A percentile compares a stretch with the other conserved stretches of the same genome.
Conservation (phyloP, 805 yeast species). For the Metschnikowia colocasiae region DNA sequence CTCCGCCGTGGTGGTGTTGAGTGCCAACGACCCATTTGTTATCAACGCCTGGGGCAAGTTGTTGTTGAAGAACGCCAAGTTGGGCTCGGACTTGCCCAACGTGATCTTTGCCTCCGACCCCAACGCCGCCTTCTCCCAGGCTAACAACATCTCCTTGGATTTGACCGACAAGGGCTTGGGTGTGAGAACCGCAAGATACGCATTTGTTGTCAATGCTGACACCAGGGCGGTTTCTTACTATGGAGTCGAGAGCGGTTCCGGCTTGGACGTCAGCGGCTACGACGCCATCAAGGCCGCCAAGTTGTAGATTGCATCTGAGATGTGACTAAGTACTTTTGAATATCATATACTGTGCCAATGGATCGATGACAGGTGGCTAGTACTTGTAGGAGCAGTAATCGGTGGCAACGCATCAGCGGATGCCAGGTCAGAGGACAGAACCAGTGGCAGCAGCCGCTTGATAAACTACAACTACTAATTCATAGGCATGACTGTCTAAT, state of each 20-base stretch:
- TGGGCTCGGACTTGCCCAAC: conserved; percentile 20
- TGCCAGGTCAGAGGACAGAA: too few relatives aligned
- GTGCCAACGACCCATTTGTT: conserved; percentile 44
- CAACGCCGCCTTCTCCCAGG: conserved; percentile 30
- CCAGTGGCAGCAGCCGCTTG: too few relatives aligned
- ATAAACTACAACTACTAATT: background rate
- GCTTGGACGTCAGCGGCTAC: conserved; percentile 34
- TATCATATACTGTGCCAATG: too few relatives aligned
- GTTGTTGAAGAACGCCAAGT: conserved; percentile 26
- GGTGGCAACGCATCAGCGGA: too few relatives aligned
- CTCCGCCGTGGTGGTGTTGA: conserved; percentile 32
- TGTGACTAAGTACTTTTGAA: too few relatives aligned
- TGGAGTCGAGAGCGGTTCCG: conserved; percentile 32
- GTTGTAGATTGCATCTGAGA: conserved; percentile 23
- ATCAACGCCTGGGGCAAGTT: conserved; percentile 44
- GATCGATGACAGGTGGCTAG: too few relatives aligned
- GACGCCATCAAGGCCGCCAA: conserved; percentile 37
- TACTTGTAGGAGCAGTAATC: too few relatives aligned
- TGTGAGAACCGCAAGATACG: conserved; percentile 39
- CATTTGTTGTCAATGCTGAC: conserved; percentile 38
- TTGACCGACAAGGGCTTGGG: conserved; percentile 37
- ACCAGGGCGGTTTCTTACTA: conserved; percentile 39
- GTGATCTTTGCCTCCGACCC: conserved; percentile 41
- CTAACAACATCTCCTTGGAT: conserved; percentile 31
- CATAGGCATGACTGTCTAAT: background rate